Evolutionary conservation across 2,329 filamentous ascomycete genomes (phyloP).

Genomic region (Beauveria sp.): DNA sequence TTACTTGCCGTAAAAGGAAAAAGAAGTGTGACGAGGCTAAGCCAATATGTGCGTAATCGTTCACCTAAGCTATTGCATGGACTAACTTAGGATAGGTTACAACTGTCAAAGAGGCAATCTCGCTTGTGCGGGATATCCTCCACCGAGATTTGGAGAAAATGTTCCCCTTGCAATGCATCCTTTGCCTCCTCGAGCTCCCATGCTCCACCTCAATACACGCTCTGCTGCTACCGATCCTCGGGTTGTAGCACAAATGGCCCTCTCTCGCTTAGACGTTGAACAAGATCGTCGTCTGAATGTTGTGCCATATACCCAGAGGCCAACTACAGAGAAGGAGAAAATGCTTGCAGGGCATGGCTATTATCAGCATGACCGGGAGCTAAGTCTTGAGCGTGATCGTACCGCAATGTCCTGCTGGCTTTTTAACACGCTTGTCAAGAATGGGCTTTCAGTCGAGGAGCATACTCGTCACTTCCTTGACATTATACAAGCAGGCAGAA

Average conservation of each 20-base stretch:
- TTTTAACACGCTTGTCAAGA: conserved; percentile 71
- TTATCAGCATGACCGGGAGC: conserved; percentile 67
- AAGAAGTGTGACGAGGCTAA: conserved; percentile 97
- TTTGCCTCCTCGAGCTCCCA: conserved; percentile 15
- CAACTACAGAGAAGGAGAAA: conserved; percentile 70
- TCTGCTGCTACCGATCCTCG: conserved; percentile 39
- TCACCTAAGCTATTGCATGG: background rate
- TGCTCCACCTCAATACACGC: conserved; percentile 41
- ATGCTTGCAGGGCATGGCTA: conserved; percentile 80
- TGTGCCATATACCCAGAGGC: conserved; percentile 28
- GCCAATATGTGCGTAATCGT: conserved; percentile 63
- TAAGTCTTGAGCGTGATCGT: conserved; percentile 78
- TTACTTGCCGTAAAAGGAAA: conserved; percentile 85
- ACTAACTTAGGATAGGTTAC: conserved; percentile 48
- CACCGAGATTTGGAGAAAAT: conserved; percentile 54
- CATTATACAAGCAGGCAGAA: conserved; percentile 57
- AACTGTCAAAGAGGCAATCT: conserved; percentile 93
- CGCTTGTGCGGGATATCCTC: conserved; percentile 83
- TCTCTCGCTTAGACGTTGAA: conserved; percentile 41
- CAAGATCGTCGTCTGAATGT: background rate
- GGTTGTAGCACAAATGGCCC: conserved; percentile 47
- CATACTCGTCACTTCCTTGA: conserved; percentile 62
- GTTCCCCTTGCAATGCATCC: conserved; percentile 52
- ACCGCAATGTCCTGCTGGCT: conserved; percentile 75
- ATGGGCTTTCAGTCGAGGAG: conserved; percentile 61